phyloP scores from a whole-genome alignment of 495 filamentous ascomycete species.

The Penicillium soppii region DNA sequence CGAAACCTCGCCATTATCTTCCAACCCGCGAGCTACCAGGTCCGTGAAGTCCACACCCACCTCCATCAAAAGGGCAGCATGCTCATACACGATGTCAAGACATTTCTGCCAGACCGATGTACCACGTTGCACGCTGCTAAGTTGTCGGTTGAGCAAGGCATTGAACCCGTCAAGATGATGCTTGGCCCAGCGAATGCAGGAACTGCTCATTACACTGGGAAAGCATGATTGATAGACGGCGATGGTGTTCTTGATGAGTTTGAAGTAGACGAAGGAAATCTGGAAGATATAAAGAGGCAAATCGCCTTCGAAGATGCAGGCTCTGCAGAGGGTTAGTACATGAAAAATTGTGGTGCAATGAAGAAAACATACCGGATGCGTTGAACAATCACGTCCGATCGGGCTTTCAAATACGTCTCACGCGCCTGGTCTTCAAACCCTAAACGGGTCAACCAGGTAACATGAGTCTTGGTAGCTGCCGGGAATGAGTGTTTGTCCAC shows the following conservation, averaged over 20 bases:
- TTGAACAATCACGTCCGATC: slow-evolving; percentile 71
- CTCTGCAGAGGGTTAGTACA: slow-evolving; percentile 52
- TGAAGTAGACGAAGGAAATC: slow-evolving; percentile 96
- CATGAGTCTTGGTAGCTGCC: slow-evolving; percentile 68
- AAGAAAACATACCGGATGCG: slow-evolving; percentile 68
- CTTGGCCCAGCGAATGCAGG: slow-evolving; percentile 95
- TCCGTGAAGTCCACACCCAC: slow-evolving; percentile 89
- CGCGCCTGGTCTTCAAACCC: slow-evolving; percentile 88
- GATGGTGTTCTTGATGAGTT: slow-evolving; percentile 86
- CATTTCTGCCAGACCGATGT: slow-evolving; percentile 76
- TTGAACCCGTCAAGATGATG: slow-evolving; percentile 91
- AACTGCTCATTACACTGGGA: slow-evolving; percentile 79
- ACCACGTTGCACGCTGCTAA: slow-evolving; percentile 73
- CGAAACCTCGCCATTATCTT: slow-evolving; percentile 25
- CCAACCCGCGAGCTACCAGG: slow-evolving; percentile 52
- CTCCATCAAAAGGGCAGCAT: slow-evolving; percentile 76
- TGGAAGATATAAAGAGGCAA: slow-evolving; percentile 90
- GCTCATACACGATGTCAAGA: slow-evolving; percentile 74
- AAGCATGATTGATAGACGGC: slow-evolving; percentile 88
- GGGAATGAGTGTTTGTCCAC: slow-evolving; percentile 70
- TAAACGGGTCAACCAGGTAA: slow-evolving; percentile 78
- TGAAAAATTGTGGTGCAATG: not conserved
- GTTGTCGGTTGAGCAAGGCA: slow-evolving; percentile 71
- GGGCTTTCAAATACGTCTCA: slow-evolving; percentile 79
- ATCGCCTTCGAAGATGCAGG: slow-evolving; percentile 92